A percentile compares a stretch with the other conserved stretches of the same genome.
Conservation (phyloP, 495 filamentous ascomycete species). For the Oidiodendron maius region DNA sequence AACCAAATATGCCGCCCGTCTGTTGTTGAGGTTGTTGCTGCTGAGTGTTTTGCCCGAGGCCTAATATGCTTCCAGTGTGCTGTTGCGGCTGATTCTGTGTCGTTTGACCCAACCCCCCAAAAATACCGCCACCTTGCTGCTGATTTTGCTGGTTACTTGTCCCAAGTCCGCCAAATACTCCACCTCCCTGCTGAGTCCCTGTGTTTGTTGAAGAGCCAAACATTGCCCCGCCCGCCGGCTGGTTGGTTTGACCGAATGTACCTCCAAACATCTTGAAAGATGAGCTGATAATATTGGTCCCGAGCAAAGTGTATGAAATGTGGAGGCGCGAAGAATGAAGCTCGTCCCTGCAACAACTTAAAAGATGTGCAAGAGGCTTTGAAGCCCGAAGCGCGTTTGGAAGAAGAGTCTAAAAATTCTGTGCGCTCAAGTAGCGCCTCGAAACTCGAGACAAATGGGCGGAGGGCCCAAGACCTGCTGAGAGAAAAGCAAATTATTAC, state of each 20-base stretch:
- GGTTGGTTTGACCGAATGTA: slow-evolving; percentile 7
- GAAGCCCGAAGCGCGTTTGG: not conserved
- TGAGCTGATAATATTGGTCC: not conserved
- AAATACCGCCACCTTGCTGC: slow-evolving; percentile 16
- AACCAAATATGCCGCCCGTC: not conserved
- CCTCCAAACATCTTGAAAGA: slow-evolving; percentile 11
- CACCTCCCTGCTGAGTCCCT: slow-evolving; percentile 7
- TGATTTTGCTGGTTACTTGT: slow-evolving; percentile 23
- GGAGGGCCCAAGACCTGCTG: not conserved
- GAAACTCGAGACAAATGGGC: not conserved
- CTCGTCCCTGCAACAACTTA: not conserved
- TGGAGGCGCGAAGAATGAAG: not conserved
- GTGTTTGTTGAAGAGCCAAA: slow-evolving; percentile 6
- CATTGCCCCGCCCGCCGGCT: slow-evolving; percentile 5
- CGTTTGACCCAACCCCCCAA: slow-evolving; percentile 11
- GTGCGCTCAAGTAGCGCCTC: not conserved
- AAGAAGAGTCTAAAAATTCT: not conserved
- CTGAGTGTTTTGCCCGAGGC: slow-evolving; percentile 19
- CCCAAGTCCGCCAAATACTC: slow-evolving; percentile 6
- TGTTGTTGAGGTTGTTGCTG: slow-evolving; percentile 17
- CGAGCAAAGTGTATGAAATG: not conserved
- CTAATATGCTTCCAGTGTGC: slow-evolving; percentile 25
- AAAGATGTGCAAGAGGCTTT: not conserved
- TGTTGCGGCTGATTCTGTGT: slow-evolving; percentile 23
- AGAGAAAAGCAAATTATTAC: not conserved